Conservation (phyloP, 345 rosid species). For the Linum tenue region DNA sequence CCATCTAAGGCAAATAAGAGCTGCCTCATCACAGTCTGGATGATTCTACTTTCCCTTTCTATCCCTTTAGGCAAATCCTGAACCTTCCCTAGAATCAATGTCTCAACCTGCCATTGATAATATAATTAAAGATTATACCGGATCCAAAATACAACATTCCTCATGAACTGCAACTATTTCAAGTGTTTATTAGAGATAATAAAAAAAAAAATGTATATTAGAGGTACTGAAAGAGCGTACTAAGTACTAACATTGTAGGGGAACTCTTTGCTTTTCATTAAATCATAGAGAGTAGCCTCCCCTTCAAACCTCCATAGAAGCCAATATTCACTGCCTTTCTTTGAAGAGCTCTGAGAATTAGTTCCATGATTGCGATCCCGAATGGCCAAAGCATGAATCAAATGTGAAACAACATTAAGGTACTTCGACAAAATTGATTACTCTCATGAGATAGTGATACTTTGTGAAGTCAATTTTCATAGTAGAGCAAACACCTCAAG, state of each 20-base stretch:
- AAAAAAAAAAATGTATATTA: background rate
- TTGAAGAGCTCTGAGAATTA: conserved; percentile 55
- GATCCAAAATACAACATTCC: background rate
- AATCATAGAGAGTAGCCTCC: conserved; percentile 67
- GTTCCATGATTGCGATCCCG: conserved; percentile 14
- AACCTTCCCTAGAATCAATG: conserved; percentile 68
- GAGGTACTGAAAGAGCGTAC: conserved; percentile 28
- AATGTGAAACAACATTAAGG: background rate
- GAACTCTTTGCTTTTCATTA: conserved; percentile 80
- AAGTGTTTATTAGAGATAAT: background rate
- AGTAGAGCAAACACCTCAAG: conserved; percentile 56
- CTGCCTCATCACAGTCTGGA: conserved; percentile 84
- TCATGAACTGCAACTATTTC: background rate
- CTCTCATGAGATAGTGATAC: conserved; percentile 18
- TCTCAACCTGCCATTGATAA: conserved; percentile 60
- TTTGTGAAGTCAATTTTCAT: conserved; percentile 20
- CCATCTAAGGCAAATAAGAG: conserved; percentile 88
- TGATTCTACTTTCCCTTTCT: conserved; percentile 77
- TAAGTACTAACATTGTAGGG: conserved; percentile 77
- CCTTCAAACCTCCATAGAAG: conserved; percentile 86
- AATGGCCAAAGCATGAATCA: conserved; percentile 10
- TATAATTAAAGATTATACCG: background rate
- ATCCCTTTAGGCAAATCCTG: conserved; percentile 71
- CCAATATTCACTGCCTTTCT: conserved; percentile 82
- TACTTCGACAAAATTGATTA: conserved; percentile 3